Evolutionary conservation across 2,329 filamentous ascomycete genomes (phyloP).

Genomic region (Lecanoromycetidae sp.): DNA sequence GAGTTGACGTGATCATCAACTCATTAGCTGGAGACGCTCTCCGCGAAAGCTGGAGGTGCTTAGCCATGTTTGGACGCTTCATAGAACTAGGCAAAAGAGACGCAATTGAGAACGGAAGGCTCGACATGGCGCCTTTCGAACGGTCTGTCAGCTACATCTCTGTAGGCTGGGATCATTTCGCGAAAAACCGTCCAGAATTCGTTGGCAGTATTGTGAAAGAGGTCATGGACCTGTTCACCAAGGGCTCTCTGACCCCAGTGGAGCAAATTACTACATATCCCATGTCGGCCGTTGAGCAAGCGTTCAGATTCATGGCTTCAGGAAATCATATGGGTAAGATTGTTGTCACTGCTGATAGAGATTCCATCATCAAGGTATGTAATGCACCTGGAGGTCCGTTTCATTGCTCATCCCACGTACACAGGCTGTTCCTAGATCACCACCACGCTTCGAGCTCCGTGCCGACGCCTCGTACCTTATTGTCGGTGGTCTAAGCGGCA

Average conservation of each 20-base stretch:
- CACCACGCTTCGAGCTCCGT: background rate
- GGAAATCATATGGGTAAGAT: conserved; percentile 15
- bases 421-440: conserved; percentile 10
- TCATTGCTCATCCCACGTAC: background rate
- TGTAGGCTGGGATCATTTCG: background rate
- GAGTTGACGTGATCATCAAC: conserved; percentile 16
- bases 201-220: conserved; percentile 23
- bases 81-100: conserved; percentile 36
- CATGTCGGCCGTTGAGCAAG: conserved; percentile 14
- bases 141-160: background rate
- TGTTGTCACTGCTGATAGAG: background rate
- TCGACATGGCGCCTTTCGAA: conserved; percentile 8
- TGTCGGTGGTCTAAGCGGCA: conserved; percentile 30
- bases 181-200: conserved; percentile 27
- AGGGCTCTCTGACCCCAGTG: conserved; percentile 20
- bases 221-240: conserved; percentile 16
- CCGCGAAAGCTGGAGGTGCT: conserved; percentile 1
- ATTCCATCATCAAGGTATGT: conserved; percentile 9
- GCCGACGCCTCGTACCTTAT: conserved; percentile 25
- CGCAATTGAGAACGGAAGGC: conserved; percentile 1
- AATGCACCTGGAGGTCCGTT: background rate
- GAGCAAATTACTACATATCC: conserved; percentile 8
- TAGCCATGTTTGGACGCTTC: conserved; percentile 29
- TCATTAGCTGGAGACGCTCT: conserved; percentile 9
- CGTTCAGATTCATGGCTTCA: conserved; percentile 17